Conservation (phyloP, 2,329 filamentous ascomycete species). For the Fusarium pininemorale region DNA sequence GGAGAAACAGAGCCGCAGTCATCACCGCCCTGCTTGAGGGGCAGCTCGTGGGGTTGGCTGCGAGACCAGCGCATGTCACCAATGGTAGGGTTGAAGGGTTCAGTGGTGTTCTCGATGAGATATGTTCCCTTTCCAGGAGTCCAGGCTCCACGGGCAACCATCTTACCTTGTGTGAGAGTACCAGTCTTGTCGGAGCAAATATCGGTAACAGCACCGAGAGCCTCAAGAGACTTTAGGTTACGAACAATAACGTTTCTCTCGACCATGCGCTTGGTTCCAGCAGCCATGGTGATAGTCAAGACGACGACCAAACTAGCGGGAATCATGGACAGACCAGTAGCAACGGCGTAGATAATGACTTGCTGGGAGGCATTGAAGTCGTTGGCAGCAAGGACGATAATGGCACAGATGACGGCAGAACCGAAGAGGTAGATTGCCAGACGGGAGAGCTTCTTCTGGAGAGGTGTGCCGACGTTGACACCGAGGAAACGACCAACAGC, state of each 20-base stretch:
- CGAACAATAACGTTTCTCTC: constrained; percentile 63
- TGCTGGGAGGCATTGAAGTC: constrained; percentile 62
- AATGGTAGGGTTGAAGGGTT: constrained; percentile 65
- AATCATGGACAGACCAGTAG: constrained; percentile 60
- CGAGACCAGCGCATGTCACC: constrained; percentile 57
- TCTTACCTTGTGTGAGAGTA: constrained; percentile 70
- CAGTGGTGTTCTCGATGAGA: constrained; percentile 62
- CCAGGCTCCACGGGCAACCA: constrained; percentile 70
- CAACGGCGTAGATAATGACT: constrained; percentile 66
- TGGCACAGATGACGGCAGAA: constrained; percentile 73
- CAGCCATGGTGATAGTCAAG: constrained; percentile 68
- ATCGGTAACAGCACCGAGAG: constrained; percentile 68
- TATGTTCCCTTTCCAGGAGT: constrained; percentile 66
- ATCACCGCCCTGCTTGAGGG: constrained; percentile 46
- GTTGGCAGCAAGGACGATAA: constrained; percentile 75
- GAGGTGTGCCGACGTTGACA: constrained; percentile 73
- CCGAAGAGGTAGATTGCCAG: constrained; percentile 73
- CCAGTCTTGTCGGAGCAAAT: constrained; percentile 67
- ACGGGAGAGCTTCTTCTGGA: constrained; percentile 74
- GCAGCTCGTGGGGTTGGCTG: constrained; percentile 52
- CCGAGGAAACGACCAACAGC: constrained; percentile 71
- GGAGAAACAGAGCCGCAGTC: constrained; percentile 38
- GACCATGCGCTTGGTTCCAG: constrained; percentile 63
- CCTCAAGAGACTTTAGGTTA: constrained; percentile 63
- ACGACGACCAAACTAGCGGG: constrained; percentile 60